Evolutionary conservation across 2,329 filamentous ascomycete genomes (phyloP).

Genomic region (Colletotrichum tropicale): DNA sequence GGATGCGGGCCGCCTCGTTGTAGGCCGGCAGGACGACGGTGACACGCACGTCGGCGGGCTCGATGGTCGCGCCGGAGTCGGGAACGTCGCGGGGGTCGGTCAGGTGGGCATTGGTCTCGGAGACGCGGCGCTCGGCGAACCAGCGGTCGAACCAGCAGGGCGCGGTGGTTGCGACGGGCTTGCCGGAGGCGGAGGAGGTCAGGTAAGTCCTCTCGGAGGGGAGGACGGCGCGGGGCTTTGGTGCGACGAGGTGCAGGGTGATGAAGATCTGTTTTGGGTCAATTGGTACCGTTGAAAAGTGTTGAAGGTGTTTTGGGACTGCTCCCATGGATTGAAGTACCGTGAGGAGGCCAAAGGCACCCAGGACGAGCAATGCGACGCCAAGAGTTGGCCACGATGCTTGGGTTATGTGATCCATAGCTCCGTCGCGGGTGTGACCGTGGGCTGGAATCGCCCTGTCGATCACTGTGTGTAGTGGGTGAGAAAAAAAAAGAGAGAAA

Average conservation of each 20-base stretch:
- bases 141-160: constrained; percentile 89
- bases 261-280: constrained; percentile 55
- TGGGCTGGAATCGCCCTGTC: neutral
- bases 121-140: constrained; percentile 63
- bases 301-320: neutral
- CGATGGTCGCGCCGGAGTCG: constrained; percentile 62
- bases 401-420: constrained; percentile 9
- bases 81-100: constrained; percentile 38
- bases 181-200: constrained; percentile 70
- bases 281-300: neutral
- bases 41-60: constrained; percentile 81
- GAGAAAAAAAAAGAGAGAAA: neutral
- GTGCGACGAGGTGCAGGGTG: constrained; percentile 76
- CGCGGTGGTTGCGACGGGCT: constrained; percentile 52
- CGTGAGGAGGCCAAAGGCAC: neutral
- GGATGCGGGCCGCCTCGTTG: constrained; percentile 87
- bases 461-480: neutral
- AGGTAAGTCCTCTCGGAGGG: constrained; percentile 85
- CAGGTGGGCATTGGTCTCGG: constrained; percentile 39
- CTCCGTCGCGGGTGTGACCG: neutral
- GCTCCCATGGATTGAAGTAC: neutral
- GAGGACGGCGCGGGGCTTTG: constrained; percentile 75
- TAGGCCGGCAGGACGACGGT: constrained; percentile 94
- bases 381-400: constrained; percentile 15
- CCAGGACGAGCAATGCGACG: neutral